These are phyloP conservation scores for Thelonectria blattea DNA, from an alignment of 2,329 filamentous ascomycete genomes.

Conservation along the genomic window DNA sequence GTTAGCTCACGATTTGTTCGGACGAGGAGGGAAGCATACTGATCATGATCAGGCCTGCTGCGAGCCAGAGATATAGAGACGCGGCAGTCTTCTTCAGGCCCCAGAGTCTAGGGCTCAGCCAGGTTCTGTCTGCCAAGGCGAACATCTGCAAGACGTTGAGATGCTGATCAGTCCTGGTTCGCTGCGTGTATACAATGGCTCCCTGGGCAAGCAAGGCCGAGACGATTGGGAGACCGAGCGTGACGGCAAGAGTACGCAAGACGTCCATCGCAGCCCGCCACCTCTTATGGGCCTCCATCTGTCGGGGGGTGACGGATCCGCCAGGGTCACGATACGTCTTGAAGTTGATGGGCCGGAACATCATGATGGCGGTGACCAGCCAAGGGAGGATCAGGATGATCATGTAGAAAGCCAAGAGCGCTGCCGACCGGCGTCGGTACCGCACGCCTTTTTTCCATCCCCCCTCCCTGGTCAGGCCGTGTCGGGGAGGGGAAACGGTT, in stretches of 20 bases:
- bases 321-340: constrained; percentile 18
- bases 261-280: neutral
- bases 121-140: constrained; percentile 21
- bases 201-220: constrained; percentile 24
- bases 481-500: neutral
- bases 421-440: neutral
- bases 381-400: constrained; percentile 18
- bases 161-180: neutral
- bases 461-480: constrained; percentile 10
- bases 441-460: neutral
- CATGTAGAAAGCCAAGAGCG: constrained; percentile 5
- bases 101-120: neutral
- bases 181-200: constrained; percentile 25
- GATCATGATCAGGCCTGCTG: constrained; percentile 14
- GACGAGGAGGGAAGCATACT: constrained; percentile 8
- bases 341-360: constrained; percentile 19
- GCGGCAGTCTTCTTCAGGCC: neutral
- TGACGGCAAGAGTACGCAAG: neutral
- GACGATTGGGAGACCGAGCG: constrained; percentile 19
- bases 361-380: constrained; percentile 20
- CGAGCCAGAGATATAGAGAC: constrained; percentile 10
- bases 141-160: constrained; percentile 20
- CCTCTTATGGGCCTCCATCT: neutral
- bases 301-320: neutral
- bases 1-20: constrained; percentile 3